phyloP scores from a whole-genome alignment of 1,139 yeast genomes.

The Torulaspora globosa region DNA sequence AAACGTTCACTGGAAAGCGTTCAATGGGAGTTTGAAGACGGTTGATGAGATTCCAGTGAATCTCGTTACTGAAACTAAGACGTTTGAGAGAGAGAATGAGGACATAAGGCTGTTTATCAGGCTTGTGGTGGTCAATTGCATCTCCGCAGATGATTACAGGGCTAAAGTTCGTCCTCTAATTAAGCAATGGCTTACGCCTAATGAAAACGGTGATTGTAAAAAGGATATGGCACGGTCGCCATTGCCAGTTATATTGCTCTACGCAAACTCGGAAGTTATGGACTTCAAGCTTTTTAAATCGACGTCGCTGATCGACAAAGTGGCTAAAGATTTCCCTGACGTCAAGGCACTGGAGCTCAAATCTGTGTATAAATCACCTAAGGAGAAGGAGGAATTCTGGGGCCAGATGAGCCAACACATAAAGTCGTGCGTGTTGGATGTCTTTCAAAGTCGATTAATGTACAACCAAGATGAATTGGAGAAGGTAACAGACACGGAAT shows the following conservation, averaged over 20 bases:
- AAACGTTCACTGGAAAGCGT: slow-evolving; percentile 74
- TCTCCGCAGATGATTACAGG: slow-evolving; percentile 68
- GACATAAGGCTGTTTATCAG: slow-evolving; percentile 52
- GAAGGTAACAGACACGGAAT: neutral
- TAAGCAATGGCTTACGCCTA: slow-evolving; percentile 70
- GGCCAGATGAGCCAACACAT: slow-evolving; percentile 24
- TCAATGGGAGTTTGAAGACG: slow-evolving; percentile 55
- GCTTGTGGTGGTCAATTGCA: slow-evolving; percentile 64
- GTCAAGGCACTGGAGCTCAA: slow-evolving; percentile 30
- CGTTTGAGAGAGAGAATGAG: slow-evolving; percentile 4
- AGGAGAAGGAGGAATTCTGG: slow-evolving; percentile 34
- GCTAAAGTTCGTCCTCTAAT: slow-evolving; percentile 76
- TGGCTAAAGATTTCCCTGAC: slow-evolving; percentile 34
- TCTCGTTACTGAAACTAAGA: slow-evolving; percentile 52
- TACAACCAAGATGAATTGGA: slow-evolving; percentile 14
- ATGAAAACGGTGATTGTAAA: slow-evolving; percentile 46
- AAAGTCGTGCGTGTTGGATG: slow-evolving; percentile 24
- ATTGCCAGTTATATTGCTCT: slow-evolving; percentile 30
- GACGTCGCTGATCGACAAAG: slow-evolving; percentile 32
- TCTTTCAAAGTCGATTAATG: slow-evolving; percentile 28
- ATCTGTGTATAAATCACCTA: slow-evolving; percentile 34
- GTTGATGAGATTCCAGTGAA: slow-evolving; percentile 59
- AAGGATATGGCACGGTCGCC: slow-evolving; percentile 14
- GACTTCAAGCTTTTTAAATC: slow-evolving; percentile 35
- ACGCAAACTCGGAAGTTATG: slow-evolving; percentile 32